Percentiles rank a stretch among this genome's conserved stretches.
Conservation (phyloP, 1,139 yeast species). For the Diutina sp. region DNA sequence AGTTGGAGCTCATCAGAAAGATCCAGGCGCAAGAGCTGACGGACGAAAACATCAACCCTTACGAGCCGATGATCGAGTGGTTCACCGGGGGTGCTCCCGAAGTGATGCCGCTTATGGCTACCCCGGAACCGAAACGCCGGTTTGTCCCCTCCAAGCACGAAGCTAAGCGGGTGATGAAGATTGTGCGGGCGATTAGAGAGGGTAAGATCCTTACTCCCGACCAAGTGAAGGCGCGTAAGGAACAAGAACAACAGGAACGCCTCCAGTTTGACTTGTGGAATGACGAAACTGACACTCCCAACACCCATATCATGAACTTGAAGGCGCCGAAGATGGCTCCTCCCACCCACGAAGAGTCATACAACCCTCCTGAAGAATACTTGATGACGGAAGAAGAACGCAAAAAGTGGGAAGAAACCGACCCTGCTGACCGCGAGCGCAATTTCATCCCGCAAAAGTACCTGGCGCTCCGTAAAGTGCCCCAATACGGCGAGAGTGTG, state of each 20-base stretch:
- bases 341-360: constrained; percentile 93
- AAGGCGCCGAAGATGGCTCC: constrained; percentile 95
- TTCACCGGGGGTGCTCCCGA: constrained; percentile 67
- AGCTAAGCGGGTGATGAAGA: constrained; percentile 92
- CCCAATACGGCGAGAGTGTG: constrained; percentile 77
- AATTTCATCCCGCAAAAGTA: constrained; percentile 78
- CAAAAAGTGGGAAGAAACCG: constrained; percentile 57
- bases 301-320: constrained; percentile 72
- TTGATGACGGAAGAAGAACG: constrained; percentile 68
- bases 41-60: constrained; percentile 72
- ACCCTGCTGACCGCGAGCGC: constrained; percentile 67
- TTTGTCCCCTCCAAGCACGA: constrained; percentile 95
- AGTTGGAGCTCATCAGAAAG: constrained; percentile 75
- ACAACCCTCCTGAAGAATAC: constrained; percentile 96
- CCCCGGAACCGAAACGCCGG: constrained; percentile 94
- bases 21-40: constrained; percentile 79
- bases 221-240: constrained; percentile 26
- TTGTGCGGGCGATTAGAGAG: constrained; percentile 90
- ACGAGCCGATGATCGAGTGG: constrained; percentile 93
- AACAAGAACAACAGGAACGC: constrained; percentile 38
- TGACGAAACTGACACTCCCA: constrained; percentile 35
- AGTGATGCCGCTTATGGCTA: constrained; percentile 85
- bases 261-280: constrained; percentile 74
- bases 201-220: constrained; percentile 80
- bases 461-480: constrained; percentile 76